Evolutionary conservation across 768 basidiomycete species (phyloP), one percentile per base, ranked within the genome.

Genomic region (Hygrocybe coccinea): DNA sequence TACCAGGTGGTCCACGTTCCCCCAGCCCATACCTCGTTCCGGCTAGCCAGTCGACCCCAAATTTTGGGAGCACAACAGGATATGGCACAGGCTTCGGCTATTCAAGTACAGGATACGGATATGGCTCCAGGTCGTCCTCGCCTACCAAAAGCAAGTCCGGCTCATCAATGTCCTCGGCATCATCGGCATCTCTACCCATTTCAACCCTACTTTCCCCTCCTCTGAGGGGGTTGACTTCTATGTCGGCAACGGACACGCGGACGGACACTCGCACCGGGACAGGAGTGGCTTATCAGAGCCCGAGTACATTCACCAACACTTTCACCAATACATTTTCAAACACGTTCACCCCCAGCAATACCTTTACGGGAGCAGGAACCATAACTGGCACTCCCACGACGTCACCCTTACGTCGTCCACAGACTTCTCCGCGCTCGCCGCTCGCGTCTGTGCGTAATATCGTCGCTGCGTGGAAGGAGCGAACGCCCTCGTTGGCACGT

Each of bases 401-500:
- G 10, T 75, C 85, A 0, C 71, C 81, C 10, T 70, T 88, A 15
- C 83, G 84, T 37, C 78, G 85, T 39, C 83, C 84, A 2, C 81
- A 86, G 54, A 75, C 75, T 17, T 83, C 85, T 3, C 86, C 88
- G 3, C 80, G 86, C 8, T 87, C 85, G 3, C 87, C 89, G 1
- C 72, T 89, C 24, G 76, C 83, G 0, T 87, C 85, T 3, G 85
- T 92, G 21, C 80, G 87, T 33, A 91, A 91, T 59, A 82, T 91
- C 37, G 85, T 92, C 6, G 80, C 83, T 0, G 75, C 85, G 7
- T 92, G 89, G 88, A 91, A 89, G 65, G 86, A 89, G 57, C 80
- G 86, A 17, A 85, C 86, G 0, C 85, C 88, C 0, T 73, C 76
- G 8, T 67, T 77, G 0, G 75, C 71, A 19, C 70, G 70, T 2